Percentiles rank a stretch among this genome's conserved stretches.
Evolutionary conservation across 2,329 filamentous ascomycete species (phyloP).

Genomic region (Venturia asperata): DNA sequence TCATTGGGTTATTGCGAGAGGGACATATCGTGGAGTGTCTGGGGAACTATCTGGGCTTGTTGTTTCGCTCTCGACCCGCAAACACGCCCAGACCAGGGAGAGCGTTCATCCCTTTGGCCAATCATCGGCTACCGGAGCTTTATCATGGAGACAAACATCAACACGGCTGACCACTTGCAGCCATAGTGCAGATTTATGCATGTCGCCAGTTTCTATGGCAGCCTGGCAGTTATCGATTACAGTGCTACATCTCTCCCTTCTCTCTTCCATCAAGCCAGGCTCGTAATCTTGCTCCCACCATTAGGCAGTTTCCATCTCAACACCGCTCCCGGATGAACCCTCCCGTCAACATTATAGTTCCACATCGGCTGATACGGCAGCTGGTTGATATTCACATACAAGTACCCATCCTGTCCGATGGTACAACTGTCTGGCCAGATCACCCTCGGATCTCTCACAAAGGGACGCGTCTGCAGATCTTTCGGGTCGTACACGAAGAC

Average conservation of each 20-base stretch:
- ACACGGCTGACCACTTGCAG: not conserved
- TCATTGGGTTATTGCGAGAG: not conserved
- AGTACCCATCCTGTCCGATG: constrained; percentile 39
- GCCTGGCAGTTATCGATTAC: not conserved
- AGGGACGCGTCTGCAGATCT: constrained; percentile 38
- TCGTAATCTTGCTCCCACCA: constrained; percentile 36
- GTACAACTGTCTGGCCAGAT: constrained; percentile 44
- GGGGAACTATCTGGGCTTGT: constrained; percentile 5
- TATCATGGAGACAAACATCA: not conserved
- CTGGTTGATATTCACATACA: constrained; percentile 50
- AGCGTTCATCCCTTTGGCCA: not conserved
- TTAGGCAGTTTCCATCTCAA: constrained; percentile 37
- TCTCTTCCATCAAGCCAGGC: not conserved
- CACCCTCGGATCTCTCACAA: constrained; percentile 41
- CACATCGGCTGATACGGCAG: constrained; percentile 33
- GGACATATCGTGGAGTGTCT: constrained; percentile 1
- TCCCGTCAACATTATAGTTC: constrained; percentile 38
- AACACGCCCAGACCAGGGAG: not conserved
- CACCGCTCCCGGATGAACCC: constrained; percentile 38
- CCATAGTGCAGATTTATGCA: constrained; percentile 9
- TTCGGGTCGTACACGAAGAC: constrained; percentile 41
- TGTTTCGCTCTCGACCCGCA: not conserved
- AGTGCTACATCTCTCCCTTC: too few species aligned
- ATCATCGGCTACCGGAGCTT: not conserved
- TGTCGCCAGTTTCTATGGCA: not conserved